Evolutionary conservation across 1,139 yeast species (phyloP).

Genomic region (Debaryomyces subglobosus): DNA sequence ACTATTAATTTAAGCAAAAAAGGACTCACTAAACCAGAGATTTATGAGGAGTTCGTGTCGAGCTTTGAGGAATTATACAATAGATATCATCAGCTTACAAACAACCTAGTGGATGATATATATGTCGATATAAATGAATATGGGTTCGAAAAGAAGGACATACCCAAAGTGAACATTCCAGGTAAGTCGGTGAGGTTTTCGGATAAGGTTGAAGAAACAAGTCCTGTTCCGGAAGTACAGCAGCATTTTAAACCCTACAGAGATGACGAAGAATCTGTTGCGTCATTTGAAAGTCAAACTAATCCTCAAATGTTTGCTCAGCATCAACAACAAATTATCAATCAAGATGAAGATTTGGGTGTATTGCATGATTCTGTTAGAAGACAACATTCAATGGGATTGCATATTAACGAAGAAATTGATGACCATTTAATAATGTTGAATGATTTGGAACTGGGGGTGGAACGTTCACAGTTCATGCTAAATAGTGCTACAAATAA

Average conservation of each 20-base stretch:
- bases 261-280: conserved; percentile 36
- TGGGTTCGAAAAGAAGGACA: conserved; percentile 20
- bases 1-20: conserved; percentile 18
- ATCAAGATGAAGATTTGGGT: conserved; percentile 68
- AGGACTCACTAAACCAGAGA: conserved; percentile 10
- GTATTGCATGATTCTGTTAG: conserved; percentile 60
- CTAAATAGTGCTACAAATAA: conserved; percentile 58
- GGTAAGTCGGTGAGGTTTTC: conserved; percentile 58
- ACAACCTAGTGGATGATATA: conserved; percentile 28
- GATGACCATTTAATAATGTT: conserved; percentile 69
- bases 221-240: neutral
- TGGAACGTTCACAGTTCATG: conserved; percentile 56
- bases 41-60: conserved; percentile 11
- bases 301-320: conserved; percentile 62
- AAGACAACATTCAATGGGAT: conserved; percentile 67
- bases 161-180: conserved; percentile 10
- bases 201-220: conserved; percentile 33
- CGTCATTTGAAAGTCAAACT: conserved; percentile 30
- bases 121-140: conserved; percentile 43
- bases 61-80: conserved; percentile 22
- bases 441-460: conserved; percentile 70
- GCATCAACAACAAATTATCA: conserved; percentile 65
- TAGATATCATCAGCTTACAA: conserved; percentile 26
- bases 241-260: conserved; percentile 41
- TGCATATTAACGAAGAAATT: conserved; percentile 65